Evolutionary conservation across 768 basidiomycete genomes (phyloP).

Genomic region (Phanerochaete sordida): DNA sequence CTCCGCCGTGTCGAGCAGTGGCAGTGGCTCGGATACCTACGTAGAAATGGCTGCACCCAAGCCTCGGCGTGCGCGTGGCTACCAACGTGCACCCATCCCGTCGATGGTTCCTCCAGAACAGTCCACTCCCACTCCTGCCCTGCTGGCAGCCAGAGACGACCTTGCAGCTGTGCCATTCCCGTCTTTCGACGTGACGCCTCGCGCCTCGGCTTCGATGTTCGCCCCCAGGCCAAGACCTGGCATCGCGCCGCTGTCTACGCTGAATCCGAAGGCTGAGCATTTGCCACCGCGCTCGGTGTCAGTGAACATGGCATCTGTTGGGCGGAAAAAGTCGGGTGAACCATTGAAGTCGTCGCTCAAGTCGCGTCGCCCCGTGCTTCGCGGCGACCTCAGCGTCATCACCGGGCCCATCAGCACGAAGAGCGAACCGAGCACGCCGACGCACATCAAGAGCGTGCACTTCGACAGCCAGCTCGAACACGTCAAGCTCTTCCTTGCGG

Average conservation of each 20-base stretch:
- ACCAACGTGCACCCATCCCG: conserved; percentile 22
- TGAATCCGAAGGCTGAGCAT: neutral
- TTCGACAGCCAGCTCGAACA: conserved; percentile 92
- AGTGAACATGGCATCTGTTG: conserved; percentile 39
- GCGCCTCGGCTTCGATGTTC: neutral
- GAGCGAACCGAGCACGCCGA: conserved; percentile 83
- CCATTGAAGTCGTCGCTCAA: conserved; percentile 91
- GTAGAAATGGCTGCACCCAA: conserved; percentile 20
- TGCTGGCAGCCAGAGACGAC: conserved; percentile 19
- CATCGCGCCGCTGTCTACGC: neutral
- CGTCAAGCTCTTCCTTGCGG: conserved; percentile 90
- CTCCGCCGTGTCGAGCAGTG: conserved; percentile 4
- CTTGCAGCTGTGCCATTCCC: conserved; percentile 10
- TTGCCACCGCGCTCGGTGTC: conserved; percentile 17
- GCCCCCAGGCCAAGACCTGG: conserved; percentile 1
- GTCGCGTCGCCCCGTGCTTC: conserved; percentile 45
- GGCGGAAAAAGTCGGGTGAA: conserved; percentile 94
- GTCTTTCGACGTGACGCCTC: conserved; percentile 7
- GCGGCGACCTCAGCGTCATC: conserved; percentile 49
- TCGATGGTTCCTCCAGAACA: conserved; percentile 33
- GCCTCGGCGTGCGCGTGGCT: conserved; percentile 21
- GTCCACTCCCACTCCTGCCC: conserved; percentile 42
- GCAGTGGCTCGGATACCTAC: conserved; percentile 17
- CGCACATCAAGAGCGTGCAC: conserved; percentile 79
- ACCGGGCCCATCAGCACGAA: conserved; percentile 39